Evolutionary conservation across 768 basidiomycete species (phyloP).

Genomic region (Mrakia hoshinonis): DNA sequence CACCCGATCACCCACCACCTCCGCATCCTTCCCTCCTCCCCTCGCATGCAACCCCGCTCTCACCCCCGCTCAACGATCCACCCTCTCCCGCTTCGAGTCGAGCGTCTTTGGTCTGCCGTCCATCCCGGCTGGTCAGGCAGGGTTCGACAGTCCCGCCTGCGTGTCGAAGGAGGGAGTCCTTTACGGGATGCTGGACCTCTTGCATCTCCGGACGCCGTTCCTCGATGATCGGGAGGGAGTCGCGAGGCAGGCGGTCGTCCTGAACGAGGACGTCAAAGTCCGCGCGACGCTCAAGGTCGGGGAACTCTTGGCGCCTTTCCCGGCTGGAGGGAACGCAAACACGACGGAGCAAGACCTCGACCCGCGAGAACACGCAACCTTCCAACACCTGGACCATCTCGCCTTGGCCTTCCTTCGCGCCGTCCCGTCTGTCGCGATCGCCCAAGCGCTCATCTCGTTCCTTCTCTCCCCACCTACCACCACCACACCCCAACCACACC

Average conservation of each 20-base stretch:
- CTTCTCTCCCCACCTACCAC: background rate
- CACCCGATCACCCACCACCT: background rate
- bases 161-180: background rate
- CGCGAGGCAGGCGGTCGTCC: background rate
- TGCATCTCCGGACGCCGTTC: slow-evolving; percentile 10
- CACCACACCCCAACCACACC: too few relatives aligned
- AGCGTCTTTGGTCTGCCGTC: slow-evolving; percentile 1
- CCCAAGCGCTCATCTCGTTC: background rate
- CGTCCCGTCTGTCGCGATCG: background rate
- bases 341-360: background rate
- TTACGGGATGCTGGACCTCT: background rate
- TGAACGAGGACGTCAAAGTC: slow-evolving; percentile 14
- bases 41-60: slow-evolving; percentile 1
- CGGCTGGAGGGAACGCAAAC: background rate
- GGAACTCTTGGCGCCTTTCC: background rate
- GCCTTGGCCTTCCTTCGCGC: background rate
- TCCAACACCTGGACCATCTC: slow-evolving; percentile 7
- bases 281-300: background rate
- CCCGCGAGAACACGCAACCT: slow-evolving; percentile 4
- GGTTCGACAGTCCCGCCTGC: background rate
- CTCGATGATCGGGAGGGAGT: background rate
- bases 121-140: background rate
- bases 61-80: background rate
- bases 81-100: background rate
- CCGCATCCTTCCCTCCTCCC: background rate